Conservation (phyloP, 108 stramenopile species). For the Stephanodiscus minutulus region DNA sequence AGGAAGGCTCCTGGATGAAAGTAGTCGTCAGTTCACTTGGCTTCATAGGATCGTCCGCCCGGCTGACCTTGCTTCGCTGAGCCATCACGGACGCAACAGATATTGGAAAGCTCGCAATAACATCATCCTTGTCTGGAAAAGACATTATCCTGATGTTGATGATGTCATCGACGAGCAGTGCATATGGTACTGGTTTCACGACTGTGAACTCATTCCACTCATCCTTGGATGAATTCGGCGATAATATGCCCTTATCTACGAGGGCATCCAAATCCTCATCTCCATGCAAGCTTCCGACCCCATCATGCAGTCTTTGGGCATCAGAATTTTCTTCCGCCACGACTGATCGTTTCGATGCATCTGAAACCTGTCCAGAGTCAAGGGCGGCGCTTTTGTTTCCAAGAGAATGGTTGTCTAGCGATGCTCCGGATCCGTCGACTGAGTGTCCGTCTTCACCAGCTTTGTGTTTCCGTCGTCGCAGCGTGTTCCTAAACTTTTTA, state of each 20-base stretch:
- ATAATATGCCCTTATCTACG: not conserved
- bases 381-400: slow-evolving; percentile 18
- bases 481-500: slow-evolving; percentile 16
- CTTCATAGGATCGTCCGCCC: slow-evolving; percentile 39
- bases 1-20: slow-evolving; percentile 45
- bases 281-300: no score
- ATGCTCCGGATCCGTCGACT: not conserved
- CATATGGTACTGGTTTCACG: slow-evolving; percentile 35
- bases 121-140: slow-evolving; percentile 39
- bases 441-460: slow-evolving; percentile 12
- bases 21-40: slow-evolving; percentile 49
- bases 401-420: slow-evolving; percentile 19
- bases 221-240: not conserved
- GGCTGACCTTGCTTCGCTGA: slow-evolving; percentile 34
- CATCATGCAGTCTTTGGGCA: slow-evolving; percentile 7
- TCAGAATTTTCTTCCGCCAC: slow-evolving; percentile 7
- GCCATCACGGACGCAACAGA: slow-evolving; percentile 45
- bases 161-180: slow-evolving; percentile 40
- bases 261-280: not conserved
- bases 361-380: not conserved
- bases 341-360: slow-evolving; percentile 1
- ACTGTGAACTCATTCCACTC: slow-evolving; percentile 3
- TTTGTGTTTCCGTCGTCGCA: slow-evolving; percentile 2
- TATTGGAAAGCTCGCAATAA: slow-evolving; percentile 47
- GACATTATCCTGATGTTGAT: slow-evolving; percentile 41